Evolutionary conservation across 345 rosid genomes (phyloP).

Genomic region (Citrus trifoliata): DNA sequence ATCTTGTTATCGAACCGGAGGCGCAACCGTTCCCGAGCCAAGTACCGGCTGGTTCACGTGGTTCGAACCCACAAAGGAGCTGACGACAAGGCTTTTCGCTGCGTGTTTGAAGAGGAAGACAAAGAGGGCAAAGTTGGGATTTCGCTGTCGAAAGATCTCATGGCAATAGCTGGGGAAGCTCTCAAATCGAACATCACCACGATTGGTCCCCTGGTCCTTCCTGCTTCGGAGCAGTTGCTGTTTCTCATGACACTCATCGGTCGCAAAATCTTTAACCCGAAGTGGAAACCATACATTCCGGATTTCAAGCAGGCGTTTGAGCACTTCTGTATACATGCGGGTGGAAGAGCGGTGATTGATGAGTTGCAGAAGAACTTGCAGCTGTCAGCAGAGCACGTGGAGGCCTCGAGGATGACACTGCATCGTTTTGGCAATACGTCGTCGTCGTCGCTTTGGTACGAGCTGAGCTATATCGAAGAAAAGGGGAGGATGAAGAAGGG

Average conservation of each 20-base stretch:
- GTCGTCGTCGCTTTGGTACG: constrained; percentile 86
- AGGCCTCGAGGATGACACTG: constrained; percentile 82
- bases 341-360: constrained; percentile 86
- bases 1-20: constrained; percentile 62
- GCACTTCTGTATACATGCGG: constrained; percentile 93
- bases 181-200: constrained; percentile 77
- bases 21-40: constrained; percentile 55
- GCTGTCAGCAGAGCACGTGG: constrained; percentile 66
- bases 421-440: constrained; percentile 90
- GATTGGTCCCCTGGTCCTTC: constrained; percentile 70
- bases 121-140: constrained; percentile 64
- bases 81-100: constrained; percentile 63
- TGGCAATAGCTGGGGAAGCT: constrained; percentile 85
- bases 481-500: constrained; percentile 78
- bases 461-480: constrained; percentile 64
- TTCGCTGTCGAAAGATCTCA: constrained; percentile 62
- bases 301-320: constrained; percentile 88
- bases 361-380: constrained; percentile 74
- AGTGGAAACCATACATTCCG: constrained; percentile 76
- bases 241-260: constrained; percentile 57
- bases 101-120: constrained; percentile 72
- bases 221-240: constrained; percentile 74
- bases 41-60: constrained; percentile 63
- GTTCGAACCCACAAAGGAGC: constrained; percentile 81
- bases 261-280: constrained; percentile 58